phyloP scores from a whole-genome alignment of 148 eudicot species.

The Dianthus caryophyllus region DNA sequence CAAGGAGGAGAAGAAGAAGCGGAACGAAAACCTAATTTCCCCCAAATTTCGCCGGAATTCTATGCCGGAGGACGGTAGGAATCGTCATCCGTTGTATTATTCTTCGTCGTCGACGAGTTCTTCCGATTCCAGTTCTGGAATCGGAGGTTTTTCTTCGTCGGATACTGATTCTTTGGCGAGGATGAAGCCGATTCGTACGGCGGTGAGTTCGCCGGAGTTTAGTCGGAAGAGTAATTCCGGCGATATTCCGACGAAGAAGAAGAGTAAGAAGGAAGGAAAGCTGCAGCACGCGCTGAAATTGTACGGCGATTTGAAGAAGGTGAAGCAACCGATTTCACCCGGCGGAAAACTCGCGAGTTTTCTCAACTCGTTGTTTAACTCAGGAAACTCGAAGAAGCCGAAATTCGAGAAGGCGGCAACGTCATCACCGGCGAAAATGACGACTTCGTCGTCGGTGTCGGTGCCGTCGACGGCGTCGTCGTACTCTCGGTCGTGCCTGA shows the following conservation, averaged over 20 bases:
- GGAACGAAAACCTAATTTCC: not conserved
- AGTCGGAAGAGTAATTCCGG: constrained; percentile 43
- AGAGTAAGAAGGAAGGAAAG: constrained; percentile 22
- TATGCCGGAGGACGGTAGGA: not conserved
- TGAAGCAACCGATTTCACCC: constrained; percentile 81
- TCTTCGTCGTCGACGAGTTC: constrained; percentile 32
- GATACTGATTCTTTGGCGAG: constrained; percentile 27
- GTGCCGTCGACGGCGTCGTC: constrained; percentile 29
- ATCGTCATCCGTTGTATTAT: constrained; percentile 5
- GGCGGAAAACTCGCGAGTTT: constrained; percentile 75
- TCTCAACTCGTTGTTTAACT: constrained; percentile 60
- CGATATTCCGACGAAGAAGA: constrained; percentile 17
- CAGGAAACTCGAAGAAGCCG: constrained; percentile 38
- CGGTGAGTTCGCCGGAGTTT: constrained; percentile 9
- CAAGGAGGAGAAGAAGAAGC: constrained; percentile 28
- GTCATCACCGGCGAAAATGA: no score
- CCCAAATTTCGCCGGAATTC: constrained; percentile 15
- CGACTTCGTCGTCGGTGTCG: constrained; percentile 3
- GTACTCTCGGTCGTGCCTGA: constrained; percentile 37
- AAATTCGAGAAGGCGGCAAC: constrained; percentile 25
- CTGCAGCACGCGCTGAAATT: constrained; percentile 57
- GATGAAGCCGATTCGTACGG: constrained; percentile 27
- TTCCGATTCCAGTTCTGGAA: constrained; percentile 31
- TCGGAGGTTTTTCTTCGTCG: constrained; percentile 28
- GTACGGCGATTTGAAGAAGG: constrained; percentile 76